Evolutionary conservation across 2,329 filamentous ascomycete species (phyloP), one percentile per base, ranked within the genome.

Genomic region (Aureobasidium subglaciale): DNA sequence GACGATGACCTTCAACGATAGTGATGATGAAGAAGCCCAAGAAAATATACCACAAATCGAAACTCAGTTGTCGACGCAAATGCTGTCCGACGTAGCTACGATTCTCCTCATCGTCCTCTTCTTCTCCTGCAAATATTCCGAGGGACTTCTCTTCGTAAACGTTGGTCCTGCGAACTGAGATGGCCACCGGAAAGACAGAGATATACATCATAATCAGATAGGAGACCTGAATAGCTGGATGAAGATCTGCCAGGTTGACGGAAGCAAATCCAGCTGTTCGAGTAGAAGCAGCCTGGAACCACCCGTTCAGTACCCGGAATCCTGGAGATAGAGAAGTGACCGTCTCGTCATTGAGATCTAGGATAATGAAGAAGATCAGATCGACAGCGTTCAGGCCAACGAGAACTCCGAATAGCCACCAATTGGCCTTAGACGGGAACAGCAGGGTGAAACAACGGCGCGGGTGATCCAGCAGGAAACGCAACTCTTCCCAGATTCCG

Each of bases 151-250:
- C 92, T 71, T 96, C 92, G 74, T 97, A 97, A 2, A 96, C 92
- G 68, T 97, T 97, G 57, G 92, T 96, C 61, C 88, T 80, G 53
- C 92, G 90, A 64, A 97, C 87, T 6, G 88, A 93, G 64, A 97
- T 97, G 67, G 93, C 92, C 63, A 97, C 95, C 5, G 92, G 92
- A 63, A 96, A 95, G 58, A 96, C 88, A 57, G 91, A 96, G 59
- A 97, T 96, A 71, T 97, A 97, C 93, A 97, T 97, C 93, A 97
- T 97, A 70, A 97, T 85, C 71, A 97, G 77, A 73, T 96, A 97
- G 22, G 90, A 89, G 13, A 95, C 90, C 65, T 96, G 91, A 57
- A 96, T 89, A 3, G 88, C 93, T 1, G 93, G 91, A 62, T 97
- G 91, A 2, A 99, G 76, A 0, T 80, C 73, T 1, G 87, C 76